These are phyloP conservation scores for Mallotus nudiflorus DNA, from an alignment of 345 rosid species.

Conservation along the genomic window DNA sequence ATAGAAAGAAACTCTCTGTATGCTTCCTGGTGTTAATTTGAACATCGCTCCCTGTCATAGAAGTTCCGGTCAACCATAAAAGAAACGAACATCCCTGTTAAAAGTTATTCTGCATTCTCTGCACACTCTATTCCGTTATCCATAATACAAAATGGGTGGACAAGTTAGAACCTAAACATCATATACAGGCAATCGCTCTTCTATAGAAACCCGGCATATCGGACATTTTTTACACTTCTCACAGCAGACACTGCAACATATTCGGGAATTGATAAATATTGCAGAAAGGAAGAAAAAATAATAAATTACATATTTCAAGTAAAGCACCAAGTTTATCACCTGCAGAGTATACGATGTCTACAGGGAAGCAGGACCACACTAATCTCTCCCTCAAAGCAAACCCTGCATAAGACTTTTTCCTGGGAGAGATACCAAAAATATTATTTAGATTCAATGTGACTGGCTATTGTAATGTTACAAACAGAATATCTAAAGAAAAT, in stretches of 20 bases:
- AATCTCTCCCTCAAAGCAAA: slow-evolving; percentile 91
- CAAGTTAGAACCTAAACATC: slow-evolving; percentile 58
- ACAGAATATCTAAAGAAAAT: background rate
- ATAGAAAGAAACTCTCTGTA: background rate
- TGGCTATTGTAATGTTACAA: background rate
- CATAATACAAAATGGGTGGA: slow-evolving; percentile 1
- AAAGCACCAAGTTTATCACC: slow-evolving; percentile 42
- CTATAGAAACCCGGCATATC: slow-evolving; percentile 67
- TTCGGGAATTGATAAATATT: slow-evolving; percentile 17
- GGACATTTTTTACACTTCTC: slow-evolving; percentile 95
- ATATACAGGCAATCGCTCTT: slow-evolving; percentile 82
- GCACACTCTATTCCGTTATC: slow-evolving; percentile 3
- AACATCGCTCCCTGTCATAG: background rate
- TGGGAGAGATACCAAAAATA: slow-evolving; percentile 34
- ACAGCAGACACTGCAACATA: slow-evolving; percentile 71
- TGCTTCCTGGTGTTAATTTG: slow-evolving; percentile 6
- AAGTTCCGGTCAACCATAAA: slow-evolving; percentile 2
- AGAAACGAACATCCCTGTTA: slow-evolving; percentile 15
- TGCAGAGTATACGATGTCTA: slow-evolving; percentile 89
- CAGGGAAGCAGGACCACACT: slow-evolving; percentile 91
- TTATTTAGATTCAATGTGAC: background rate
- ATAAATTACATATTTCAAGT: background rate
- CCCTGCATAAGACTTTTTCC: slow-evolving; percentile 94
- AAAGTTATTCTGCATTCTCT: slow-evolving; percentile 17
- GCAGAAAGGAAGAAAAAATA: background rate